phyloP scores from a whole-genome alignment of 164 flowering plant species.

The Tetrastigma voinierianum region DNA sequence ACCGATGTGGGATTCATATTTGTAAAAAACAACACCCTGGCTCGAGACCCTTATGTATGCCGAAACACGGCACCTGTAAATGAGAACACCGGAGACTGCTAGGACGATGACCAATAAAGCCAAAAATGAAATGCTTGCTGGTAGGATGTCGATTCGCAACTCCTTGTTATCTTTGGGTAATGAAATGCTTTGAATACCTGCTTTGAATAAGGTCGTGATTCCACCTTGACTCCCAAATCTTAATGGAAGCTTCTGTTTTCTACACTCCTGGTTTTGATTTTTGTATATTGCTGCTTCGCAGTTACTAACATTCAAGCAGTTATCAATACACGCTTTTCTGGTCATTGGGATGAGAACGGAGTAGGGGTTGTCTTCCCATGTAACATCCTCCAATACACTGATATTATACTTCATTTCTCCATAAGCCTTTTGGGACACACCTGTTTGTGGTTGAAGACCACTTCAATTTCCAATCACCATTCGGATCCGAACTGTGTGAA shows the following conservation, averaged over 20 bases:
- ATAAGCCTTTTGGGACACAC: constrained; percentile 11
- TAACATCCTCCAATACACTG: neutral
- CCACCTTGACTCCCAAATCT: neutral
- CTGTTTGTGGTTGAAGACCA: neutral
- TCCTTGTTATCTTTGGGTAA: neutral
- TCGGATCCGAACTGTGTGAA: neutral
- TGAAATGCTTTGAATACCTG: too few relatives aligned
- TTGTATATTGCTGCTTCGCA: neutral
- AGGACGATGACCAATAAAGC: neutral
- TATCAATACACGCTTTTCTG: too few relatives aligned
- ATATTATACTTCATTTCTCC: neutral
- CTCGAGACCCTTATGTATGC: neutral
- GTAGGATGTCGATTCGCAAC: neutral
- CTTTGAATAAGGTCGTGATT: too few relatives aligned
- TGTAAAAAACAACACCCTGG: too few relatives aligned
- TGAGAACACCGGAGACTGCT: neutral
- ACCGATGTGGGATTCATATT: too few relatives aligned
- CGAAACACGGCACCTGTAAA: neutral
- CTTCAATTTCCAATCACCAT: neutral
- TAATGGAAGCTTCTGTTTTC: neutral
- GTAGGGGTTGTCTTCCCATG: neutral
- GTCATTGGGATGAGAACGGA: too few relatives aligned
- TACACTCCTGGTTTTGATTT: neutral
- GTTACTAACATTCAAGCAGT: too few relatives aligned
- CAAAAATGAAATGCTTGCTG: neutral